Evolutionary conservation across 208 protist species (phyloP).

Genomic region (Sergeia podlipaevii): DNA sequence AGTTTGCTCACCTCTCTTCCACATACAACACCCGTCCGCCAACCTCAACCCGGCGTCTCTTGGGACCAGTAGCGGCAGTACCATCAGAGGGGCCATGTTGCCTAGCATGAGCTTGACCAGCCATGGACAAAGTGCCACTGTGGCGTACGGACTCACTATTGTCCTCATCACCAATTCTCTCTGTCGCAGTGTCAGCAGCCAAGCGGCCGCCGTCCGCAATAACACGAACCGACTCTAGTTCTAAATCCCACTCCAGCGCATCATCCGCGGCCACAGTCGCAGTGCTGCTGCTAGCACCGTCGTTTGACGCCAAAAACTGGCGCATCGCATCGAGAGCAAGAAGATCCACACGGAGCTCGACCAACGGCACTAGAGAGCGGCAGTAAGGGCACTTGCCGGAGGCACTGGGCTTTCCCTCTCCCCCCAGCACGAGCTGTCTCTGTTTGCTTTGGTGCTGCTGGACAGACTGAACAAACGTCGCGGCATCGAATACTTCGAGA

Average conservation of each 20-base stretch:
- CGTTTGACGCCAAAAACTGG: constrained; percentile 15
- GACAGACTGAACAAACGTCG: constrained; percentile 48
- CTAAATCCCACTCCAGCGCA: constrained; percentile 34
- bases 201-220: neutral
- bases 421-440: too few relatives aligned
- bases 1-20: constrained; percentile 15
- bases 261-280: constrained; percentile 5
- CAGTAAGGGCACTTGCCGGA: constrained; percentile 49
- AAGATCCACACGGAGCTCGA: constrained; percentile 42
- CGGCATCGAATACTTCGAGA: constrained; percentile 75
- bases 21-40: constrained; percentile 56
- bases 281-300: neutral
- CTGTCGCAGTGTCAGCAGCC: neutral
- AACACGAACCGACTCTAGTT: constrained; percentile 4
- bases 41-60: constrained; percentile 52
- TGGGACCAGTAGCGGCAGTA: constrained; percentile 1
- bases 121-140: neutral
- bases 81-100: neutral
- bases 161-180: neutral
- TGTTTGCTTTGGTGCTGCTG: constrained; percentile 18
- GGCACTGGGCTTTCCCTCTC: constrained; percentile 13
- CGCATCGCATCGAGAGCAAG: constrained; percentile 27
- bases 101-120: neutral
- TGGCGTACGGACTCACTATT: neutral
- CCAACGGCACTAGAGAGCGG: constrained; percentile 18